Conservation (phyloP, 345 rosid species). For the Abelmoschus esculentus region DNA sequence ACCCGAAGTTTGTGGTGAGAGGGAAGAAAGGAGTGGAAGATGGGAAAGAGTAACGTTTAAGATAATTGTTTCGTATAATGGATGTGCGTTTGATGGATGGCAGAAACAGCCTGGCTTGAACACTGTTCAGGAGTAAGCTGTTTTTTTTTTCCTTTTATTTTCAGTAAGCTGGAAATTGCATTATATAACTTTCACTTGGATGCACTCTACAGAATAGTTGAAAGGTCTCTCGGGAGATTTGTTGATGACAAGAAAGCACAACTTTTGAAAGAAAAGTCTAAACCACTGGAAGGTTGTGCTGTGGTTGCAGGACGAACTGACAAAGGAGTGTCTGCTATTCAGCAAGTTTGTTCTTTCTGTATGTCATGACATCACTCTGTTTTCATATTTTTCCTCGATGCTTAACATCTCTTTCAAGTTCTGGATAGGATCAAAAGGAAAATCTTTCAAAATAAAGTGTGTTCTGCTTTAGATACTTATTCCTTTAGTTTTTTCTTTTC, state of each 20-base stretch:
- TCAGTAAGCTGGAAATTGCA: not conserved
- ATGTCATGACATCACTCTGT: constrained; percentile 22
- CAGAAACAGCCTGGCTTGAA: constrained; percentile 80
- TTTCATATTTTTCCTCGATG: too few relatives aligned
- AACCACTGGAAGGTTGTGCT: constrained; percentile 81
- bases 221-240: constrained; percentile 72
- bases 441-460: too few relatives aligned
- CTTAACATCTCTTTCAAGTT: too few relatives aligned
- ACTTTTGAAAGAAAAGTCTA: constrained; percentile 52
- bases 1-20: constrained; percentile 17
- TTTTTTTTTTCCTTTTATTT: not conserved
- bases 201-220: constrained; percentile 54
- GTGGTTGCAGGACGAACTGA: constrained; percentile 94
- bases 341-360: constrained; percentile 97
- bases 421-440: too few relatives aligned
- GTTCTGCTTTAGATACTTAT: too few relatives aligned
- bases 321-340: constrained; percentile 91
- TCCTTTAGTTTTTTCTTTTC: too few relatives aligned
- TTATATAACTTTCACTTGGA: not conserved
- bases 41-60: constrained; percentile 76
- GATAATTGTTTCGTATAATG: constrained; percentile 74
- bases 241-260: constrained; percentile 86
- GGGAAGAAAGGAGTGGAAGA: constrained; percentile 48
- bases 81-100: constrained; percentile 94
- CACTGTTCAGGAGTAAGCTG: constrained; percentile 75